Evolutionary conservation across 2,329 filamentous ascomycete species (phyloP).

Genomic region (Calonectria multiphialidica): DNA sequence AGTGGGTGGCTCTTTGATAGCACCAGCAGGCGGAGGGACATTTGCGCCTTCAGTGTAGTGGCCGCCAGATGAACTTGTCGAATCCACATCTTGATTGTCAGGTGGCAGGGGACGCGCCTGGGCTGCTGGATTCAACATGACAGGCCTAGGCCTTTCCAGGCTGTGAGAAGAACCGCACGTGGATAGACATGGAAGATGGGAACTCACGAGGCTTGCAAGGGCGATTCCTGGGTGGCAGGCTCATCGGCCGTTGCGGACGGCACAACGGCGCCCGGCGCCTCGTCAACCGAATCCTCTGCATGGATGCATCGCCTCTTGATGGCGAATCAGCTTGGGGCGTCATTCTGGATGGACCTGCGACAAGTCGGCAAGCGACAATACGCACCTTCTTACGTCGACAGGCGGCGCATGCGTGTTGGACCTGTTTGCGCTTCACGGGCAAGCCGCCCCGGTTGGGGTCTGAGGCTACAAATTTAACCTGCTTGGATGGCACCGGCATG

Average conservation of each 20-base stretch:
- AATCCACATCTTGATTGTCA: slow-evolving; percentile 21
- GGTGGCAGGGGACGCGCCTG: slow-evolving; percentile 18
- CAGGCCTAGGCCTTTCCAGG: slow-evolving; percentile 27
- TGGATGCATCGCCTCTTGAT: slow-evolving; percentile 59
- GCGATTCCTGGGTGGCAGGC: slow-evolving; percentile 40
- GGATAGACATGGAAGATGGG: neutral
- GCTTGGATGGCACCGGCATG: slow-evolving; percentile 39
- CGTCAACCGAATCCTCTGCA: slow-evolving; percentile 49
- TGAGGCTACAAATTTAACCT: slow-evolving; percentile 69
- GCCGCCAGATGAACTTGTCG: slow-evolving; percentile 14
- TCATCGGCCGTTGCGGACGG: slow-evolving; percentile 35
- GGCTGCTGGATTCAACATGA: slow-evolving; percentile 4
- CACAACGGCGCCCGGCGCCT: slow-evolving; percentile 25
- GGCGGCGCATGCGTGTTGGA: slow-evolving; percentile 66
- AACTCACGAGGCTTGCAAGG: slow-evolving; percentile 48
- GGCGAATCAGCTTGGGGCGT: neutral
- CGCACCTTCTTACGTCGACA: slow-evolving; percentile 68
- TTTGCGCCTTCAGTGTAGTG: slow-evolving; percentile 28
- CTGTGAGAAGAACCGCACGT: slow-evolving; percentile 11
- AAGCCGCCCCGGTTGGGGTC: slow-evolving; percentile 62
- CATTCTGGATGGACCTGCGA: neutral
- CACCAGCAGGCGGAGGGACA: slow-evolving; percentile 17
- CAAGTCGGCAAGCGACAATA: neutral
- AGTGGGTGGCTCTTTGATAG: slow-evolving; percentile 29
- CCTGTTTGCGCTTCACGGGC: slow-evolving; percentile 70